Evolutionary conservation across 306 rosid species (phyloP), one percentile per base, ranked within the genome.

Genomic region (Medicago truncatula): DNA sequence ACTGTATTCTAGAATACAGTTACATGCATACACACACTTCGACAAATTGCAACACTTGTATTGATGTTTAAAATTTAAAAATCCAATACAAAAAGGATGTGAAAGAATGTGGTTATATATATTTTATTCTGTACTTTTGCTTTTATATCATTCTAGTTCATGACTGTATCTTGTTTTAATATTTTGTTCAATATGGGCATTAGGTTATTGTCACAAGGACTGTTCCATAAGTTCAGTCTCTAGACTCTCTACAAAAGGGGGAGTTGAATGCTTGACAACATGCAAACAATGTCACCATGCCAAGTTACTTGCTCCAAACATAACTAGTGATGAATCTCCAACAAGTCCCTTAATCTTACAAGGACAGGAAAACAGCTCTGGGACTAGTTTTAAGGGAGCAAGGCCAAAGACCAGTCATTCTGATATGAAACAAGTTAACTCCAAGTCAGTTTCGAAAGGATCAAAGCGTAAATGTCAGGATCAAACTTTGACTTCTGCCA

Each of bases 251-350:
- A 69, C 80, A 56, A 83, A 80, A 16, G 83, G 77, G 83, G 85
- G 73, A 76, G 79, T 79, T 73, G 89, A 81, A 71, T 75, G 76
- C 81, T 54, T 81, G 75, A 81, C 77, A 65, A 86, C 76, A 49
- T 96, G 99, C 96, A 92, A 85, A 79, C 86, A 60, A 70, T 96
- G 99, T 74, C 85, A 81, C 87, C 84, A 84, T 72, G 81, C 81
- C 61, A 88, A 80, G 77, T 76, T 81, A 67, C 83, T 82, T 76
- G 64, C 81, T 67, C 87, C 79, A 59, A 89, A 78, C 34, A 88
- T 69, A 77, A 88, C 78, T 75, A 84, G 62, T 49, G 78, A 89
- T 72, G 97, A 92, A 75, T 96, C 96, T 71, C 92, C 99, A 39
- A 89, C 86, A 71, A 90, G 89, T 76, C 96, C 99, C 68, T 86